Evolutionary conservation across 345 rosid genomes (phyloP).

Genomic region (Bretschneidera sinensis): DNA sequence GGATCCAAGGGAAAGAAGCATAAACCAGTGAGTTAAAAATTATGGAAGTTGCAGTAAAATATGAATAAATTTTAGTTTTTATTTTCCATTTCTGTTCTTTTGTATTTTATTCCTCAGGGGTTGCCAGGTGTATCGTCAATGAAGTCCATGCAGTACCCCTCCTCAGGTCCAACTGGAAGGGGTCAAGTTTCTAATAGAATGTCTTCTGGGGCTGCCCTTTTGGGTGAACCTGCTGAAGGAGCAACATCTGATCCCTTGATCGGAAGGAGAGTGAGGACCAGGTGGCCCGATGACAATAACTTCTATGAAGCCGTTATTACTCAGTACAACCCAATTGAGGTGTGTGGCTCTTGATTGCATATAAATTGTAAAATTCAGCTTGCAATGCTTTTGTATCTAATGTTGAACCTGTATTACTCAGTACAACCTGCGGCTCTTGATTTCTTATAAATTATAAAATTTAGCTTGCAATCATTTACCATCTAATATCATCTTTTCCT

Average conservation of each 20-base stretch:
- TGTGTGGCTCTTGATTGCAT: conserved; percentile 23
- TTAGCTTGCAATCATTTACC: too few species aligned
- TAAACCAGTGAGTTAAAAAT: conserved; percentile 52
- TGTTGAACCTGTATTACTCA: too few species aligned
- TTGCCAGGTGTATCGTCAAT: conserved; percentile 55
- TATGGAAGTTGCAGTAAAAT: conserved; percentile 2
- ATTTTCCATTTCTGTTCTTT: conserved; percentile 1
- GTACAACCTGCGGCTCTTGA: too few species aligned
- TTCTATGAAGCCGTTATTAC: conserved; percentile 87
- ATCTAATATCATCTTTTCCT: too few species aligned
- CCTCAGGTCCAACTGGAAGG: conserved; percentile 56
- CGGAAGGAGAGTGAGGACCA: conserved; percentile 73
- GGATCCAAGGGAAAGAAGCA: conserved; percentile 70
- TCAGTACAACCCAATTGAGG: conserved; percentile 58
- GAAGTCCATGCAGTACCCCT: conserved; percentile 48
- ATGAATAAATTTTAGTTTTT: not conserved
- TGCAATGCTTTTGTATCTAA: not conserved
- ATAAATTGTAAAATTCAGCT: not conserved
- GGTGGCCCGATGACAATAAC: conserved; percentile 94
- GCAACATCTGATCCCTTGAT: conserved; percentile 42
- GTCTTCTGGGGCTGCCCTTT: conserved; percentile 42
- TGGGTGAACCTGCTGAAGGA: conserved; percentile 45
- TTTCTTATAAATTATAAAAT: too few species aligned
- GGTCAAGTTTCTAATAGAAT: conserved; percentile 53
- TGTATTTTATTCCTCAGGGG: conserved; percentile 34